These are phyloP conservation scores for Opeltia flavorubescens DNA, from an alignment of 495 filamentous ascomycete species.

Conservation along the genomic window DNA sequence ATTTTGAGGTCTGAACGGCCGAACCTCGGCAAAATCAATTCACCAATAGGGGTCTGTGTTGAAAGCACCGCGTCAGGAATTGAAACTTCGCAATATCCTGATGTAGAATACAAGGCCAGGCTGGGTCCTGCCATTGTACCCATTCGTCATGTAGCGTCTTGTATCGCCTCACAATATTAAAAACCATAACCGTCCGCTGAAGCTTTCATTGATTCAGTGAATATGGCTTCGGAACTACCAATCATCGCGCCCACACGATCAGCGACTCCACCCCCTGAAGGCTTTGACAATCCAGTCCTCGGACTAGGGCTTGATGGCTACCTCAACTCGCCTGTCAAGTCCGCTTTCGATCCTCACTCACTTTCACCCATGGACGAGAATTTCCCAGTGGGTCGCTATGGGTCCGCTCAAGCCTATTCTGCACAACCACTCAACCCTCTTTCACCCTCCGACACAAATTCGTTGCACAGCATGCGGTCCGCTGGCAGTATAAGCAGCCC, in stretches of 20 bases:
- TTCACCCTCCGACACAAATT: slow-evolving; percentile 23
- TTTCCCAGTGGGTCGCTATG: slow-evolving; percentile 28
- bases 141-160: background rate
- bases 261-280: slow-evolving; percentile 53
- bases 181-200: too few species aligned
- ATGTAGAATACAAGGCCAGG: too few species aligned
- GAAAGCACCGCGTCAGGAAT: too few species aligned
- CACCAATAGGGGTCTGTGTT: too few species aligned
- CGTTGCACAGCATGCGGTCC: slow-evolving; percentile 29
- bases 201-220: background rate
- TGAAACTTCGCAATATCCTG: too few species aligned
- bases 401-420: slow-evolving; percentile 10
- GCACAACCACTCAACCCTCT: slow-evolving; percentile 16
- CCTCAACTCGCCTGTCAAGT: slow-evolving; percentile 21
- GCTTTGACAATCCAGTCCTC: slow-evolving; percentile 20
- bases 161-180: too few species aligned
- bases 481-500: slow-evolving; percentile 26
- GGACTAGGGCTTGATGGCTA: slow-evolving; percentile 24
- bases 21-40: background rate
- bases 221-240: slow-evolving; percentile 46
- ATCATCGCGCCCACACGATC: slow-evolving; percentile 53
- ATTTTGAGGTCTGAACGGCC: too few species aligned
- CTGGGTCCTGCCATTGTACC: background rate
- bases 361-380: slow-evolving; percentile 47
- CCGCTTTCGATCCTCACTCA: slow-evolving; percentile 42